These are phyloP conservation scores for Fusarium multiceps DNA, from an alignment of 2,329 filamentous ascomycete genomes.

Conservation along the genomic window DNA sequence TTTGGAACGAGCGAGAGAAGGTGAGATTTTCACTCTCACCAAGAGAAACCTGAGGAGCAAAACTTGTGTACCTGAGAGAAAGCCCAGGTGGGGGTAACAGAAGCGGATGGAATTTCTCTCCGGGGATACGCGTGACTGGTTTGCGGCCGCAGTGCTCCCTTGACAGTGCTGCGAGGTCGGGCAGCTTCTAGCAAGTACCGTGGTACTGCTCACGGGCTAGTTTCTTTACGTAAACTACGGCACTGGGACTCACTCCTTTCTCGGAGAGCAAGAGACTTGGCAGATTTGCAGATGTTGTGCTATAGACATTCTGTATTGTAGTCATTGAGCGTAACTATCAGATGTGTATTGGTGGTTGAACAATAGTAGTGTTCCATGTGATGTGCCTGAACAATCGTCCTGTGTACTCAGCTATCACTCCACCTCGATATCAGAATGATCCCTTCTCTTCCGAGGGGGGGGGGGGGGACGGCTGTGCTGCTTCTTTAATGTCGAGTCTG, in stretches of 20 bases:
- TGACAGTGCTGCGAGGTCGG: not conserved
- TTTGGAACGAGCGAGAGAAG: fast-evolving
- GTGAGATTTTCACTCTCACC: not conserved
- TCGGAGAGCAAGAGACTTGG: not conserved
- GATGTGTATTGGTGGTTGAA: fast-evolving
- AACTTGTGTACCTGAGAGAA: not conserved
- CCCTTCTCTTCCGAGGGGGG: not conserved
- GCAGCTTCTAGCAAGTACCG: not conserved
- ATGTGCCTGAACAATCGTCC: not conserved
- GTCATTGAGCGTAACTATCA: fast-evolving
- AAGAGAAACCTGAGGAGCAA: not conserved
- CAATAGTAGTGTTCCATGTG: not conserved
- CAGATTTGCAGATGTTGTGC: fast-evolving
- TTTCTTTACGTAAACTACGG: not conserved
- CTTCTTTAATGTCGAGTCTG: no score
- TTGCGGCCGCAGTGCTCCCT: not conserved
- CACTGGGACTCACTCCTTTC: not conserved
- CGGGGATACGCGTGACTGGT: not conserved
- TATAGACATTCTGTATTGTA: fast-evolving
- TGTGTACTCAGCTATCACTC: not conserved
- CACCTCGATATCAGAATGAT: fast-evolving
- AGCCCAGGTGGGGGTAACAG: not conserved
- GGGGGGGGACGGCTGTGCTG: fast-evolving
- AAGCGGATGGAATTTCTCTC: not conserved
- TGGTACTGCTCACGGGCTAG: not conserved